Evolutionary conservation across 352 stramenopile genomes (phyloP).

Genomic region (Phytophthora pluvialis): DNA sequence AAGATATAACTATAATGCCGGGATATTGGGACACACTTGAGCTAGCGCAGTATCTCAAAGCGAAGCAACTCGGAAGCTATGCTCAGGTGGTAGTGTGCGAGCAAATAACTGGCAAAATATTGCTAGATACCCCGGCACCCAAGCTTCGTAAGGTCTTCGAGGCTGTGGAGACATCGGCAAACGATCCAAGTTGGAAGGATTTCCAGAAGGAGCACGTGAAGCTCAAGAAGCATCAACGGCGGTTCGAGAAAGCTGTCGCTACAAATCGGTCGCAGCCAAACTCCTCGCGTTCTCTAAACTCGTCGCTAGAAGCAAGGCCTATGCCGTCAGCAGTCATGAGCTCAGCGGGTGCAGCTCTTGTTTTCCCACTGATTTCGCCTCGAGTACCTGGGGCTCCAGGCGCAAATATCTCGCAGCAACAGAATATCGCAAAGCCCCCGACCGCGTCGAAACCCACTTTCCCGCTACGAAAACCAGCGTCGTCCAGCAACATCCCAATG

Average conservation of each 20-base stretch:
- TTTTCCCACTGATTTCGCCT: constrained; percentile 47
- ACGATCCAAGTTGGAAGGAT: constrained; percentile 54
- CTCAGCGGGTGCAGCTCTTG: constrained; percentile 23
- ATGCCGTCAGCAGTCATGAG: constrained; percentile 19
- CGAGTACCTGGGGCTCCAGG: constrained; percentile 1
- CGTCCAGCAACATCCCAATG: constrained; percentile 42
- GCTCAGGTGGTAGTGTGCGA: constrained; percentile 60
- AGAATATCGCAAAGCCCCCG: constrained; percentile 9
- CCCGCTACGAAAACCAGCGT: constrained; percentile 35
- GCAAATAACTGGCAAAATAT: constrained; percentile 66
- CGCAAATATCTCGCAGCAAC: constrained; percentile 3
- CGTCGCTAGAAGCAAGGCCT: constrained; percentile 6
- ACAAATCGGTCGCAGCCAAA: constrained; percentile 18
- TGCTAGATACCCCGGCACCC: constrained; percentile 52
- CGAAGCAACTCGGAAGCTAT: constrained; percentile 50
- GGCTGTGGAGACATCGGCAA: constrained; percentile 27
- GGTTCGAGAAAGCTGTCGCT: constrained; percentile 33
- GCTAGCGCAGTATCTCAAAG: constrained; percentile 63
- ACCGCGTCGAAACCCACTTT: constrained; percentile 21
- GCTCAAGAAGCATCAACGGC: constrained; percentile 56
- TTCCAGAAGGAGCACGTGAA: constrained; percentile 49
- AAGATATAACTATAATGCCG: constrained; percentile 42
- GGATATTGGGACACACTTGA: constrained; percentile 66
- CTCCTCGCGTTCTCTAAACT: constrained; percentile 22
- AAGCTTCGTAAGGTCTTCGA: constrained; percentile 59